Base-by-base conservation (phyloP, 2,329 filamentous ascomycete species). In the Neurospora sp. region DNA sequence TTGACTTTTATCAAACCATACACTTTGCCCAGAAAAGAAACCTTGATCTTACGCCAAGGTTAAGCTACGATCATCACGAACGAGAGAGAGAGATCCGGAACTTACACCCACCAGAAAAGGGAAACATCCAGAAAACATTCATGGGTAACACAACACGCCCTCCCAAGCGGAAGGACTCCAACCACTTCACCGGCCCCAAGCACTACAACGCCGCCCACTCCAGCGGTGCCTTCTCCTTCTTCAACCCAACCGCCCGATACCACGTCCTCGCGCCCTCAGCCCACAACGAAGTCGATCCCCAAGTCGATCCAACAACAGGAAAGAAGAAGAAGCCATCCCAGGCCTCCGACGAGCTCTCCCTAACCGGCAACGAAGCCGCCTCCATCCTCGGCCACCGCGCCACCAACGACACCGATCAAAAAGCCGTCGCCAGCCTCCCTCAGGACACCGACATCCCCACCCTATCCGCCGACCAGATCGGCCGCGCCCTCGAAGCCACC, bases 211-310 rank as follows among this genome's bases (percentile, higher is more conserved):
- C 72, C n/a, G 69, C 72, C 3, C 71, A 74, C 17, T 62, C 73
- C 66, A 33, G 66, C 17, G 73, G 75, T 5, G 72, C 76, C 5
- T 12, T 77, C 19, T 12, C 67, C 67, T 75, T 74, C 68, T 68
- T 77, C 33, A 76, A 77, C 66, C 75, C 75, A 8, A 77, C 75
- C 2, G 72, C 71, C 6, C 72, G 74, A 6, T 72, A 71, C 52
- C 69, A 68, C 33, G 67, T 40, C 12, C 23, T 75, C 38, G 62
- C 69, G 37, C 33, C 69, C 46, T 11, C 73, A 8, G 6, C 2
- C 23, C 67, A 38, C 17, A 57, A 46, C 19, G 19, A 52, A 12
- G 38, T 43, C 28, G 8, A 62, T 12, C 71, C 52, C 33, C 39
- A 28, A 37, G 23, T 1, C 6, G 33, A 19, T 52, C 46, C 46